Conservation (phyloP, 768 basidiomycete species). For the Tulasnella sp. region DNA sequence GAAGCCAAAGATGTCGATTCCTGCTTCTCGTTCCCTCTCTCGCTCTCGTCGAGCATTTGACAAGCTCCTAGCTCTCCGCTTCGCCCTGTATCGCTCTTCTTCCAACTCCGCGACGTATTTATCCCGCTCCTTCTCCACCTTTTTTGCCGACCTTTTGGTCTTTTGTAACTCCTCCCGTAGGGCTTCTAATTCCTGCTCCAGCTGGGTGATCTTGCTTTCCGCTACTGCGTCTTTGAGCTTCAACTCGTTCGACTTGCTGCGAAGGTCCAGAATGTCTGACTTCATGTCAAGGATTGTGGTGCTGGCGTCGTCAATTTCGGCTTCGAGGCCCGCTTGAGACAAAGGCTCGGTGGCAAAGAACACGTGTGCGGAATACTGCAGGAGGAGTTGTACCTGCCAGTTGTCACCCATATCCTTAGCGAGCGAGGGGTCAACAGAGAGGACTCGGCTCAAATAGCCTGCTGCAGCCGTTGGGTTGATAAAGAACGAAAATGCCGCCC, state of each 20-base stretch:
- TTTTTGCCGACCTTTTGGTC: background rate
- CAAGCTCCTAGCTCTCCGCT: background rate
- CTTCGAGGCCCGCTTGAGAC: background rate
- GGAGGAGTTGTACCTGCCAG: conserved; percentile 64
- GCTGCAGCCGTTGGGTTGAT: conserved; percentile 20
- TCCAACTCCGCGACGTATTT: background rate
- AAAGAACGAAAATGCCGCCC: conserved; percentile 56
- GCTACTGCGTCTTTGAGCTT: conserved; percentile 32
- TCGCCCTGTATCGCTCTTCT: conserved; percentile 1
- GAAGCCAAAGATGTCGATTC: background rate
- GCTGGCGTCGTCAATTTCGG: conserved; percentile 46
- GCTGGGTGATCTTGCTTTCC: conserved; percentile 33
- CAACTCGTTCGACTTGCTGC: conserved; percentile 31
- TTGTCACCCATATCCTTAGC: conserved; percentile 38
- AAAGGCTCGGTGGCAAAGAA: conserved; percentile 42
- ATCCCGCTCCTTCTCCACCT: conserved; percentile 8
- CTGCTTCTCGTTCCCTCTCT: background rate
- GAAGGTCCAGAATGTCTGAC: conserved; percentile 43
- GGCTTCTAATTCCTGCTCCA: conserved; percentile 37
- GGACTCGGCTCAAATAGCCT: conserved; percentile 20
- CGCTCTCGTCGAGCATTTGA: background rate
- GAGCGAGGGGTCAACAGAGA: conserved; percentile 23
- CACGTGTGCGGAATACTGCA: conserved; percentile 57
- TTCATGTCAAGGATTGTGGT: conserved; percentile 47
- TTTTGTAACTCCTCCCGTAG: conserved; percentile 28